Base-by-base conservation (phyloP, 495 filamentous ascomycete species). In the Penicillium lividum region DNA sequence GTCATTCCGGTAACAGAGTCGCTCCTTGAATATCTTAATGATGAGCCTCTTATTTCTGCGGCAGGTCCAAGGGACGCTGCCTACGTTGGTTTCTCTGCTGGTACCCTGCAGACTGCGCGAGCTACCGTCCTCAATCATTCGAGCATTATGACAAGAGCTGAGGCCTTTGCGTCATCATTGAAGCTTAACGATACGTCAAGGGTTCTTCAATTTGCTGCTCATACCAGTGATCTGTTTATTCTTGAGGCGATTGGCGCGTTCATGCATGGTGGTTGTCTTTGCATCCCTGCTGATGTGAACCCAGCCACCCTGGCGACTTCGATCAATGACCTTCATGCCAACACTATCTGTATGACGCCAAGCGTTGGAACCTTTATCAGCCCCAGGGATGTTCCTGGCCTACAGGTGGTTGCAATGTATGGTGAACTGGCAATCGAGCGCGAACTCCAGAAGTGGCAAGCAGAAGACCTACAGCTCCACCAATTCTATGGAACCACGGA, bases 51-150 rank as follows among this genome's bases (percentile, higher is more conserved):
- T 3, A 25, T 57, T 7, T 44, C 63, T 1, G 49, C 57, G 5
- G 66, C 69, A 28, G 59, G 50, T 13, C 51, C 65, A 11, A 69
- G 59, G 1, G 64, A 77, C 53, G 57, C 74, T 51, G 62, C 60
- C 15, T 89, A 82, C 60, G 68, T 86, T n/a, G 74, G 84, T 13
- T 87, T 81, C 59, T 86, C 85, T 1, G 79, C 80, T 36, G 73
- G 72, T 1, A 68, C 61, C 15, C 74, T 70, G 29, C 65, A 58
- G 70, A 74, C 52, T 57, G 74, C 84, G 0, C 75, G 73, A 27
- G 69, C 64, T 4, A 65, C 78, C 11, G 60, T 76, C 0, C 68
- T 78, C 3, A 68, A 74, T 9, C 77, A 80, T 50, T 31, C 56
- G 11, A 62, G 80, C 11, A 67, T 79, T 22, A 57, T 84, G n/a